Percentiles rank a stretch among this genome's conserved stretches.
Conservation (phyloP, 345 rosid genomes). For the Populus alba region DNA sequence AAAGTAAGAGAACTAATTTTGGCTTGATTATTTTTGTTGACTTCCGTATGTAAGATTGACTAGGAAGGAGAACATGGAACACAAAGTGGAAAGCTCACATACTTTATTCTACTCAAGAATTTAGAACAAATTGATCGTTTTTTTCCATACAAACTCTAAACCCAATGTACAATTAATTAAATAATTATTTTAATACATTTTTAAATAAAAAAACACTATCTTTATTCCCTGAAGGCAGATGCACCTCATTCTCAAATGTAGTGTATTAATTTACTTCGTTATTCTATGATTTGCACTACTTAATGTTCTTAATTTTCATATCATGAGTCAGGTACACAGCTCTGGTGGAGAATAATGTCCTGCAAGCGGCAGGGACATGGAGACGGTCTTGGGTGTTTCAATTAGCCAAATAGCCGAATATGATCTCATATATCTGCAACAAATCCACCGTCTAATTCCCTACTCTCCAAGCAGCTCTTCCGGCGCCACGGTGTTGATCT, state of each 20-base stretch:
- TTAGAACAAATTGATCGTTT: no score
- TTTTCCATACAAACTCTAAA: no score
- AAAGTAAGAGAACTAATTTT: no score
- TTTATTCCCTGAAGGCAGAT: no score
- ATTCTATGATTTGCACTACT: neutral
- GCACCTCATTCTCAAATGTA: no score
- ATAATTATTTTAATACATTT: no score
- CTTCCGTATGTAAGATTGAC: no score
- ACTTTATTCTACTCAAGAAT: no score
- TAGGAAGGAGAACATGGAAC: no score
- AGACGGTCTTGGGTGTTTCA: conserved; percentile 50
- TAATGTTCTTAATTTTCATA: neutral
- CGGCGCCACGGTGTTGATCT: conserved; percentile 63
- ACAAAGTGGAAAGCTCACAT: no score
- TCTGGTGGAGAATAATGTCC: conserved; percentile 57
- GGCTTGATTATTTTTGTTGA: no score
- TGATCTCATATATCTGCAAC: conserved; percentile 8
- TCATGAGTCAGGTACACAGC: conserved; percentile 55
- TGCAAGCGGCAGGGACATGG: conserved; percentile 72
- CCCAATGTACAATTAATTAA: neutral
- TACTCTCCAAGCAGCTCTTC: conserved; percentile 58
- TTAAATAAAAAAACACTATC: no score
- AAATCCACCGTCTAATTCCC: conserved; percentile 34
- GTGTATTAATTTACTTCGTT: neutral
- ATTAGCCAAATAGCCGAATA: conserved; percentile 47